Percentiles rank a stretch among this genome's conserved stretches.
These are phyloP conservation scores for Bauhinia variegata DNA, from an alignment of 306 rosid species.

Conservation along the genomic window DNA sequence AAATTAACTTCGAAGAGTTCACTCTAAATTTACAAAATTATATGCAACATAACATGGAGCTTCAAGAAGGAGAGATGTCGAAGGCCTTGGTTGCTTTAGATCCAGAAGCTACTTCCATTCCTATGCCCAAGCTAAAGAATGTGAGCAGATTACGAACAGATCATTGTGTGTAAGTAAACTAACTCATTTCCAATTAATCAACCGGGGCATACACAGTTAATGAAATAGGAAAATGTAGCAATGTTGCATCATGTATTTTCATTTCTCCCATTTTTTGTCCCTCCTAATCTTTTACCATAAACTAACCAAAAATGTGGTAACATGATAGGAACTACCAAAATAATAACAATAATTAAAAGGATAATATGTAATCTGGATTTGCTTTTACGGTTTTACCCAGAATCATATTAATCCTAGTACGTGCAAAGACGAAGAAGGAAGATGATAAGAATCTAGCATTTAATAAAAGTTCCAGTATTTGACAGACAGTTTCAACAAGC, in stretches of 20 bases:
- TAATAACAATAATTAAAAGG: neutral
- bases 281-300: no score
- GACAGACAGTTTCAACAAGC: conserved; percentile 10
- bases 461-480: conserved; percentile 8
- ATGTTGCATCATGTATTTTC: no score
- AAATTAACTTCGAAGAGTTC: conserved; percentile 79
- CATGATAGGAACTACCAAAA: conserved; percentile 2
- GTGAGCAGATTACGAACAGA: conserved; percentile 89
- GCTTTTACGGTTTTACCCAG: neutral
- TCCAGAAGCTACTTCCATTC: conserved; percentile 82
- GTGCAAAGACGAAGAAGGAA: neutral
- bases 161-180: conserved; percentile 86
- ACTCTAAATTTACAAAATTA: conserved; percentile 77
- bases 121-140: conserved; percentile 85
- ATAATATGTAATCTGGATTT: neutral
- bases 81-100: conserved; percentile 83
- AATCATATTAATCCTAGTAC: conserved; percentile 11
- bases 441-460: conserved; percentile 13
- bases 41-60: conserved; percentile 87
- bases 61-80: conserved; percentile 87
- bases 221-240: neutral
- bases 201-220: neutral
- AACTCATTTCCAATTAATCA: conserved; percentile 34
- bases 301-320: no score
- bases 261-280: no score